Evolutionary conservation across 2,329 filamentous ascomycete species (phyloP).

Genomic region (Ascochyta fabae): DNA sequence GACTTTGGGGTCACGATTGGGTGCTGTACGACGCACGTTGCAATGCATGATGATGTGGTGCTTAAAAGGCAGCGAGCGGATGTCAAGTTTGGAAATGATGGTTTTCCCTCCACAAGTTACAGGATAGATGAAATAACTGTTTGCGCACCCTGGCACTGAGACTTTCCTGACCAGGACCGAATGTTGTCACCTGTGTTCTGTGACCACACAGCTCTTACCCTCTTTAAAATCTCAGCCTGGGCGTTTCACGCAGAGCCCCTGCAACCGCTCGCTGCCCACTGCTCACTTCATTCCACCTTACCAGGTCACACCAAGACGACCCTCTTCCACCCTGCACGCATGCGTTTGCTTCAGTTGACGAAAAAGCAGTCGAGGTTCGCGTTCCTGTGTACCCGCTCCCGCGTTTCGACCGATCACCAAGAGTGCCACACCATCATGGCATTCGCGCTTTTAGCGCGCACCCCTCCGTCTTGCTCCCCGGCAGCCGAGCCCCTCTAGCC

Average conservation of each 20-base stretch:
- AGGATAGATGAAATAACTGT: constrained; percentile 17
- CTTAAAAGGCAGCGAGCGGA: constrained; percentile 1
- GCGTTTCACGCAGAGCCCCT: not conserved
- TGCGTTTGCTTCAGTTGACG: not conserved
- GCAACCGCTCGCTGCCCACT: not conserved
- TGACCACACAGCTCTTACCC: not conserved
- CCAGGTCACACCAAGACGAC: not conserved
- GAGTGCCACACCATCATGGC: not conserved
- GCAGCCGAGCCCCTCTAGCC: constrained; percentile 6
- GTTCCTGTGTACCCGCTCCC: not conserved
- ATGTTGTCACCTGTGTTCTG: not conserved
- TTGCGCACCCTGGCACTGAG: not conserved
- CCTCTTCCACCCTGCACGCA: not conserved
- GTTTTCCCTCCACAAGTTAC: constrained; percentile 9
- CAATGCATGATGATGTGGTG: constrained; percentile 5
- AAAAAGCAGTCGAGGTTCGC: not conserved
- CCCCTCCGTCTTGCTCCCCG: constrained; percentile 3
- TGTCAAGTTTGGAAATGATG: constrained; percentile 7
- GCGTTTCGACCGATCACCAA: not conserved
- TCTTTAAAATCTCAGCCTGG: not conserved
- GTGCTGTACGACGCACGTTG: not conserved
- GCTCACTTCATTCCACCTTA: not conserved
- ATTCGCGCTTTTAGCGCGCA: constrained; percentile 6
- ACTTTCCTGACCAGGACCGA: not conserved
- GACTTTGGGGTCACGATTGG: not conserved